phyloP scores from a whole-genome alignment of 495 filamentous ascomycete species.

The Xylaria acuta region DNA sequence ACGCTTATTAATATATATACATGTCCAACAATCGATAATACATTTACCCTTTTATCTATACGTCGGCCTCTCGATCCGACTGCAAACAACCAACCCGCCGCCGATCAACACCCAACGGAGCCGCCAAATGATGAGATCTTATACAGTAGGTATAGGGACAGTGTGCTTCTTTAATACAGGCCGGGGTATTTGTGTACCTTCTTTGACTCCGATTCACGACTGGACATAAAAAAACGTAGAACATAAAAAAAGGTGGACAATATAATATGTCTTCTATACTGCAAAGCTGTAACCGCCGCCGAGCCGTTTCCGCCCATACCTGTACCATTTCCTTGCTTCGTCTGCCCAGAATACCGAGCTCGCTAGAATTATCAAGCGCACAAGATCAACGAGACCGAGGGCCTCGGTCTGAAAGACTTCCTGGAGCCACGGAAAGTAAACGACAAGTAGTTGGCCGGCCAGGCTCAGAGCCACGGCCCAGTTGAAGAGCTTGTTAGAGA shows the following conservation, averaged over 20 bases:
- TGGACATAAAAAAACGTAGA: not conserved
- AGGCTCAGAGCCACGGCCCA: constrained; percentile 86
- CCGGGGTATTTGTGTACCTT: not conserved
- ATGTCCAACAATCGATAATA: not conserved
- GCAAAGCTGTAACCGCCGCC: constrained; percentile 55
- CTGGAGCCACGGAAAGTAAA: constrained; percentile 93
- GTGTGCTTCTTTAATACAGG: constrained; percentile 4
- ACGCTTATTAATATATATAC: not conserved
- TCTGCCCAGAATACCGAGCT: constrained; percentile 95
- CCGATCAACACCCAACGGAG: not conserved
- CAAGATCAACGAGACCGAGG: constrained; percentile 72
- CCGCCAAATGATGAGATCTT: not conserved
- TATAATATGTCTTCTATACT: constrained; percentile 41
- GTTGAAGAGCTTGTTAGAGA: constrained; percentile 93
- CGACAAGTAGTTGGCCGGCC: constrained; percentile 83
- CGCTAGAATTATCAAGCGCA: constrained; percentile 72
- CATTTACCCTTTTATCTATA: not conserved
- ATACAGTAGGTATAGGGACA: constrained; percentile 14
- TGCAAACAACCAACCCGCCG: not conserved
- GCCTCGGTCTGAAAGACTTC: constrained; percentile 95
- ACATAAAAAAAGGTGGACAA: not conserved
- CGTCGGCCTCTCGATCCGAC: not conserved
- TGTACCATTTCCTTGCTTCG: constrained; percentile 81
- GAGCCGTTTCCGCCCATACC: constrained; percentile 52
- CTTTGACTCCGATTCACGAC: constrained; percentile 19